Evolutionary conservation across 805 yeast genomes (phyloP).

Genomic region (Myxozyma udenii): DNA sequence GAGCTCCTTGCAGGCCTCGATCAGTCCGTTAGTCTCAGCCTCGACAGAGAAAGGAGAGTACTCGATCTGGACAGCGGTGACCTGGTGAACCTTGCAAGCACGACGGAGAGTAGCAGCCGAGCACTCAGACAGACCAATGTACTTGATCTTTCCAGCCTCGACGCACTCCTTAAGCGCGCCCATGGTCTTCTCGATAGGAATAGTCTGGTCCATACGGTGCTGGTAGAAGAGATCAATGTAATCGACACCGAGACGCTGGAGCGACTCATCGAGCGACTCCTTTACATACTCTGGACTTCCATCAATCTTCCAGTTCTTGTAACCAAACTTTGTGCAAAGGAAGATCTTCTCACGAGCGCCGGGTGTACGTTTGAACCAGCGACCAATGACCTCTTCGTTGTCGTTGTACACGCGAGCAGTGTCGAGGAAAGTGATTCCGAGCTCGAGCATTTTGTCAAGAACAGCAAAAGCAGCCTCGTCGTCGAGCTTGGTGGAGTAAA

Average conservation of each 20-base stretch:
- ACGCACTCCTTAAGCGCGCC: slow-evolving; percentile 55
- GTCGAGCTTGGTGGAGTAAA: slow-evolving; percentile 31
- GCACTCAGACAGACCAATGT: slow-evolving; percentile 73
- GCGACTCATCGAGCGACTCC: slow-evolving; percentile 20
- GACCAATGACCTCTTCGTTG: slow-evolving; percentile 54
- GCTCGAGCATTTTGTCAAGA: slow-evolving; percentile 50
- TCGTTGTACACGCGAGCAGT: slow-evolving; percentile 67
- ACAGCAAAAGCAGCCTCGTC: slow-evolving; percentile 51
- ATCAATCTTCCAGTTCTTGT: slow-evolving; percentile 35
- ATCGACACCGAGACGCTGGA: slow-evolving; percentile 20
- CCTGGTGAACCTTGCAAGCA: slow-evolving; percentile 55
- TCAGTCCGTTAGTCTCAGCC: slow-evolving; percentile 59
- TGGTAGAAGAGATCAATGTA: slow-evolving; percentile 60
- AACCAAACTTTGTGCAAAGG: slow-evolving; percentile 62
- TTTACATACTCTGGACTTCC: slow-evolving; percentile 27
- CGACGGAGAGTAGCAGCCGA: slow-evolving; percentile 57
- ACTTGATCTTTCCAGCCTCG: slow-evolving; percentile 64
- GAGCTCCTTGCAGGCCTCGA: slow-evolving; percentile 54
- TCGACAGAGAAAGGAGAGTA: slow-evolving; percentile 67
- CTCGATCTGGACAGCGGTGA: slow-evolving; percentile 75
- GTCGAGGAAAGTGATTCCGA: slow-evolving; percentile 53
- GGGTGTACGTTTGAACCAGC: slow-evolving; percentile 42
- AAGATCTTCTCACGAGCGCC: slow-evolving; percentile 42
- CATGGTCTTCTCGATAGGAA: slow-evolving; percentile 60
- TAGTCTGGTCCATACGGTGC: slow-evolving; percentile 62